Evolutionary conservation across 1,284 basidiomycete genomes (phyloP).

Genomic region (Porogramme epimiltina): DNA sequence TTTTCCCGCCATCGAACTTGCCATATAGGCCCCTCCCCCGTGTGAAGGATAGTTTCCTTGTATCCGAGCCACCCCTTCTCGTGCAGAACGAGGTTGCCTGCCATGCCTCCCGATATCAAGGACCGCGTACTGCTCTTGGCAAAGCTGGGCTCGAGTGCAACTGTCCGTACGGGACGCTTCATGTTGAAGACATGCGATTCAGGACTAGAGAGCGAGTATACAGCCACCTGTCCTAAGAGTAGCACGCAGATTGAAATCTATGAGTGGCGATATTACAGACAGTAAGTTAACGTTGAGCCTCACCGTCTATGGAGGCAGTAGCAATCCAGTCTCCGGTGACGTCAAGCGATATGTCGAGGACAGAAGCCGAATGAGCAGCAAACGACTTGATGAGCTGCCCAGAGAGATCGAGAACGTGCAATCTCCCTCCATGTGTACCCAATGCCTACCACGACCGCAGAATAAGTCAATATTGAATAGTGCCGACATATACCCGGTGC

Average conservation of each 20-base stretch:
- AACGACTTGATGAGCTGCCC: constrained; percentile 90
- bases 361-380: constrained; percentile 89
- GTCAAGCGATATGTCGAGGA: constrained; percentile 88
- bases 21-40: constrained; percentile 96
- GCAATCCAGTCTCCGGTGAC: constrained; percentile 87
- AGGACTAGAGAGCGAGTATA: constrained; percentile 81
- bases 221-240: constrained; percentile 80
- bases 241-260: not conserved
- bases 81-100: constrained; percentile 81
- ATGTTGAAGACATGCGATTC: constrained; percentile 91
- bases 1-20: constrained; percentile 84
- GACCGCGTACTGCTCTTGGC: constrained; percentile 80
- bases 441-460: constrained; percentile 56
- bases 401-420: constrained; percentile 82
- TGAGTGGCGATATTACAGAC: too few species aligned
- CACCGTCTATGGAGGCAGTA: constrained; percentile 94
- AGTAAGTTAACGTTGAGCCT: constrained; percentile 26
- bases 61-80: constrained; percentile 98
- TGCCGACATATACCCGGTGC: constrained; percentile 2
- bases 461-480: too few species aligned
- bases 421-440: constrained; percentile 90
- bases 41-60: constrained; percentile 85
- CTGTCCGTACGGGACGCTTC: constrained; percentile 88
- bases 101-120: constrained; percentile 93
- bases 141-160: constrained; percentile 92